Evolutionary conservation across 176 grass and related monocot species (phyloP).

Genomic region (Oryza meyeriana): DNA sequence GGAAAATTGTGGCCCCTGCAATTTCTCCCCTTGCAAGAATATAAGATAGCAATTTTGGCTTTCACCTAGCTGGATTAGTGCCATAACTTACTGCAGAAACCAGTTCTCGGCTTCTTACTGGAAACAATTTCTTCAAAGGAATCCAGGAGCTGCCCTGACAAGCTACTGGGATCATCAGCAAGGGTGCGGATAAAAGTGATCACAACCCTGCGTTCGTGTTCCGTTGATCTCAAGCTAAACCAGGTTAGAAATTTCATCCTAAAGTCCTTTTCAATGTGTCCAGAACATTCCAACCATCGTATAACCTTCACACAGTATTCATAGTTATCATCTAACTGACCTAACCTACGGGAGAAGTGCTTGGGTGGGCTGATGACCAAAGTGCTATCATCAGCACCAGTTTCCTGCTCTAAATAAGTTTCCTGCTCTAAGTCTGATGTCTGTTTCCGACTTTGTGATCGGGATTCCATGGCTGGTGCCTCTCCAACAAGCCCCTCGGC

Average conservation of each 20-base stretch:
- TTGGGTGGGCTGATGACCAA: slow-evolving; percentile 33
- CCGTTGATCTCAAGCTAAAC: slow-evolving; percentile 80
- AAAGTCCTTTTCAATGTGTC: slow-evolving; percentile 62
- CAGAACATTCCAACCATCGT: slow-evolving; percentile 67
- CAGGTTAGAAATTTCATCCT: slow-evolving; percentile 87
- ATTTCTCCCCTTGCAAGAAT: slow-evolving; percentile 18
- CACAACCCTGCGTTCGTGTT: slow-evolving; percentile 74
- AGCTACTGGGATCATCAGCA: slow-evolving; percentile 71
- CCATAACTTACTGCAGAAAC: slow-evolving; percentile 80
- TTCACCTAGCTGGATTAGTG: slow-evolving; percentile 43
- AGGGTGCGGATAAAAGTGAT: slow-evolving; percentile 73
- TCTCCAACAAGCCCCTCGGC: slow-evolving; percentile 35
- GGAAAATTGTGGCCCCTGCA: slow-evolving; percentile 15
- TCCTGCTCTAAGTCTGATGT: slow-evolving; percentile 50
- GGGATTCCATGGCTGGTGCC: slow-evolving; percentile 58
- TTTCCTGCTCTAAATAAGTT: slow-evolving; percentile 53
- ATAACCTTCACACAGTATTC: slow-evolving; percentile 82
- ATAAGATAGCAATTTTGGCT: slow-evolving; percentile 3
- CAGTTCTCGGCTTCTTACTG: slow-evolving; percentile 57
- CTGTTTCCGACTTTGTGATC: slow-evolving; percentile 51
- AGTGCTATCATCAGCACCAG: slow-evolving; percentile 46
- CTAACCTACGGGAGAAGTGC: slow-evolving; percentile 55
- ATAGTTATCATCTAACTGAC: slow-evolving; percentile 75
- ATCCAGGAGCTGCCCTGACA: slow-evolving; percentile 79
- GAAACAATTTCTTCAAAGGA: slow-evolving; percentile 70